Evolutionary conservation across 768 basidiomycete species (phyloP).

Genomic region (Boletus subcaerulescens): DNA sequence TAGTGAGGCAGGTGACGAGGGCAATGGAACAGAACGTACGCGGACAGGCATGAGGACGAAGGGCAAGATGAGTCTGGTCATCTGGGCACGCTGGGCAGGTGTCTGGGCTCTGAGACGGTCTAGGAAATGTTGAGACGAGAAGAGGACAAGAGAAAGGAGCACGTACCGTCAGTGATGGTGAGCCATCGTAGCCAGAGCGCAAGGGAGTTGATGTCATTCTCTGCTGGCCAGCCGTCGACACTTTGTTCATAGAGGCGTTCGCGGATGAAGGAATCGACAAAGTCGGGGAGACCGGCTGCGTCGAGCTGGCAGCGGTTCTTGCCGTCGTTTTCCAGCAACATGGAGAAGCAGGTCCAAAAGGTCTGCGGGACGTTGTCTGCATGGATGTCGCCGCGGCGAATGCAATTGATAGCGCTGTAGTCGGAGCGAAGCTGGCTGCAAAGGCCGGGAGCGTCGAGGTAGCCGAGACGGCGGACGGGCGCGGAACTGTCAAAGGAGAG

Average conservation of each 20-base stretch:
- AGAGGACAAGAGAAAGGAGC: background rate
- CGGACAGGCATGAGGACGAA: conserved; percentile 51
- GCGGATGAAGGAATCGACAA: conserved; percentile 44
- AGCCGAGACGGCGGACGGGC: conserved; percentile 47
- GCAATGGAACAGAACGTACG: conserved; percentile 24
- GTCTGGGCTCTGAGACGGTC: conserved; percentile 30
- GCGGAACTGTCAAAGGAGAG: conserved; percentile 56
- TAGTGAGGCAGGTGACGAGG: background rate
- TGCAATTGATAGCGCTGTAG: conserved; percentile 29
- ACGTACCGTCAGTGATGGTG: conserved; percentile 49
- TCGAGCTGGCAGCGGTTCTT: conserved; percentile 58
- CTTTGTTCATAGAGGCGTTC: conserved; percentile 43
- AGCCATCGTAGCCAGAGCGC: conserved; percentile 68
- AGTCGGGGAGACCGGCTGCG: conserved; percentile 46
- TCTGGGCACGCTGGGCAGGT: conserved; percentile 24
- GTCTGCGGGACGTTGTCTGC: conserved; percentile 30
- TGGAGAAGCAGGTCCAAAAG: conserved; percentile 49
- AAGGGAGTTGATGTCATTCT: conserved; percentile 46
- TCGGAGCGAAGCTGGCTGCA: conserved; percentile 39
- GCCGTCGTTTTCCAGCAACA: conserved; percentile 68
- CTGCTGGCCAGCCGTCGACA: conserved; percentile 55
- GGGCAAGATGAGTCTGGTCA: conserved; percentile 39
- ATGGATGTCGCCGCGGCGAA: conserved; percentile 34
- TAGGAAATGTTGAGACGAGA: conserved; percentile 22
- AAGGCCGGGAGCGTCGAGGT: conserved; percentile 36